These are phyloP conservation scores for Sarocladiaceae sp. DNA, from an alignment of 2,329 filamentous ascomycete genomes.

Conservation along the genomic window DNA sequence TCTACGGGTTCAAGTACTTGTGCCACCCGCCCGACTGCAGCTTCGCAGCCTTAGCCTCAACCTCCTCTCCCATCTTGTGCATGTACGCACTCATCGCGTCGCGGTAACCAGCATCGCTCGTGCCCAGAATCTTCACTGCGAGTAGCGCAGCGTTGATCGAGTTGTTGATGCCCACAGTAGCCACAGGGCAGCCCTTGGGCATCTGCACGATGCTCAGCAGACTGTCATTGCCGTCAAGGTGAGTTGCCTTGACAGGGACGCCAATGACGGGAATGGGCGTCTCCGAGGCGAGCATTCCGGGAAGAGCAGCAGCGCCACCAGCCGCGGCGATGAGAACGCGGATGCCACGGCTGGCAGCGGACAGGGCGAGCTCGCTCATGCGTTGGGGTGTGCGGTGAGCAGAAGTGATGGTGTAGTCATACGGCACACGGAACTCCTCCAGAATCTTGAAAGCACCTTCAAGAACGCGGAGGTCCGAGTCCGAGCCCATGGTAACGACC, in stretches of 20 bases:
- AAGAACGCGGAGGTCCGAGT: constrained; percentile 67
- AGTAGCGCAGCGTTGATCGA: constrained; percentile 69
- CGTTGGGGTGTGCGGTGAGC: constrained; percentile 68
- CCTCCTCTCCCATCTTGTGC: constrained; percentile 55
- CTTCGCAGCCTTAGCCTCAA: constrained; percentile 54
- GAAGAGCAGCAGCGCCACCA: constrained; percentile 66
- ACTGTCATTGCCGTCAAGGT: constrained; percentile 65
- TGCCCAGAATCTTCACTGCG: constrained; percentile 62
- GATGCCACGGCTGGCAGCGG: constrained; percentile 58
- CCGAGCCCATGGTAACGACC: constrained; percentile 77
- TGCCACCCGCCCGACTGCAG: constrained; percentile 47
- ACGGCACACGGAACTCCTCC: constrained; percentile 63
- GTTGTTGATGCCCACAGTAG: constrained; percentile 75
- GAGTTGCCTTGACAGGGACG: constrained; percentile 68
- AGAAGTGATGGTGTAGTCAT: constrained; percentile 68
- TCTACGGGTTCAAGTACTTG: constrained; percentile 37
- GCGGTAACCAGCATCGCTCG: constrained; percentile 48
- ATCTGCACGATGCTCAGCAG: constrained; percentile 71
- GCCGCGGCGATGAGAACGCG: constrained; percentile 72
- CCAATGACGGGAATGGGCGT: constrained; percentile 71
- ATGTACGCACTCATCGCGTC: constrained; percentile 56
- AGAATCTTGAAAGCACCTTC: constrained; percentile 61
- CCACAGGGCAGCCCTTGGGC: constrained; percentile 67
- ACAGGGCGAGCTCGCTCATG: constrained; percentile 62
- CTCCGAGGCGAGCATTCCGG: constrained; percentile 68